Conservation (phyloP, 2,329 filamentous ascomycete genomes). For the Verticillium klebahnii region DNA sequence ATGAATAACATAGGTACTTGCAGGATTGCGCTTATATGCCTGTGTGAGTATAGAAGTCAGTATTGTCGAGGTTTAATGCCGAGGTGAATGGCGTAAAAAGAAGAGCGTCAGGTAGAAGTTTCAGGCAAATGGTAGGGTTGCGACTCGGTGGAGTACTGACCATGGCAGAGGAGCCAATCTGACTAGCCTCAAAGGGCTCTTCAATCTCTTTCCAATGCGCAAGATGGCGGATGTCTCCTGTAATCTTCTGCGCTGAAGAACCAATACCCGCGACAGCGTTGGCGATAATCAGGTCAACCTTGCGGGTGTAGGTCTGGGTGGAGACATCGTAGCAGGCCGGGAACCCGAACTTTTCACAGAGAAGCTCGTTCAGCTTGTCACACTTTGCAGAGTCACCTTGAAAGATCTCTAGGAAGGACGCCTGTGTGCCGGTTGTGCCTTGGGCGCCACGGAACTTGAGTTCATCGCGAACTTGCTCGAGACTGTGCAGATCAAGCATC, state of each 20-base stretch:
- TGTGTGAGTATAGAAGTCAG: too few relatives aligned
- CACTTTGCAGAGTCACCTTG: constrained; percentile 42
- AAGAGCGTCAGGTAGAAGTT: not conserved
- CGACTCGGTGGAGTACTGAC: too few relatives aligned
- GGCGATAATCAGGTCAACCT: constrained; percentile 75
- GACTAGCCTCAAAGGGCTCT: constrained; percentile 74
- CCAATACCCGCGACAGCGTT: constrained; percentile 79
- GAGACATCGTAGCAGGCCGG: constrained; percentile 48
- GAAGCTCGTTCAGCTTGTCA: constrained; percentile 49
- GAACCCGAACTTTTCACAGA: constrained; percentile 54
- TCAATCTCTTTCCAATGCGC: constrained; percentile 78
- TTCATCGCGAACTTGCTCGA: constrained; percentile 64
- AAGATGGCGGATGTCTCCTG: constrained; percentile 69
- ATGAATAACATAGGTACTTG: too few relatives aligned
- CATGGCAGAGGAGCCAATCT: constrained; percentile 49
- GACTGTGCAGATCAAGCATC: constrained; percentile 64
- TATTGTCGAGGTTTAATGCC: too few relatives aligned
- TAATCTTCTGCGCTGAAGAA: constrained; percentile 67
- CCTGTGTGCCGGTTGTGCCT: constrained; percentile 71
- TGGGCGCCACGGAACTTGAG: constrained; percentile 71
- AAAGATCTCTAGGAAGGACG: constrained; percentile 64
- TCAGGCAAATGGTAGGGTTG: too few relatives aligned
- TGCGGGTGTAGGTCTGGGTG: constrained; percentile 64
- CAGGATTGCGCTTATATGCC: too few relatives aligned
- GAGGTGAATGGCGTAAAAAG: too few relatives aligned